A percentile compares a stretch with the other conserved stretches of the same genome.
phyloP scores from a whole-genome alignment of 2,329 filamentous ascomycete genomes.

The Dothistroma septosporum region DNA sequence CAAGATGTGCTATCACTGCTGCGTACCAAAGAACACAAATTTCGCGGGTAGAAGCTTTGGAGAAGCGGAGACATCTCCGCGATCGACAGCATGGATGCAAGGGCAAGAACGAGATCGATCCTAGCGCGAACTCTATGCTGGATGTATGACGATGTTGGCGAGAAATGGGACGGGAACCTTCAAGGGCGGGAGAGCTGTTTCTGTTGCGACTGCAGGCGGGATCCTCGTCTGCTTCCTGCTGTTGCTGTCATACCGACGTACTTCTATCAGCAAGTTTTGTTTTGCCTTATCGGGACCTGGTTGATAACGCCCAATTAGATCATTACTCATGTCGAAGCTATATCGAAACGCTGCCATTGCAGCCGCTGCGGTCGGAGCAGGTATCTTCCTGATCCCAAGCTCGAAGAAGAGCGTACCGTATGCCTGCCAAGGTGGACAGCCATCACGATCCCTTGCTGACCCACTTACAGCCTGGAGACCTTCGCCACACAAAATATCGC shows the following conservation, averaged over 20 bases:
- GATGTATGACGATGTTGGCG: not conserved
- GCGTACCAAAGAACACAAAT: not conserved
- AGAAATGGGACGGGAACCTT: no score
- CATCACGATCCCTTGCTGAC: not conserved
- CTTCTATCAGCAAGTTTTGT: not conserved
- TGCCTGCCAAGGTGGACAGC: not conserved
- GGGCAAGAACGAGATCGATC: not conserved
- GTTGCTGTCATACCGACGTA: not conserved
- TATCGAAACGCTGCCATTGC: conserved; percentile 31
- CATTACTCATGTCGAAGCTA: conserved; percentile 25
- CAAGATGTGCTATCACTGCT: not conserved
- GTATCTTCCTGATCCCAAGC: conserved; percentile 25
- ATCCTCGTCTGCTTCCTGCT: not conserved
- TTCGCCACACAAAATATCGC: conserved; percentile 35
- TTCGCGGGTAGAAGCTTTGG: conserved; percentile 1
- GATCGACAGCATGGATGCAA: conserved; percentile 1
- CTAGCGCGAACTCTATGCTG: not conserved
- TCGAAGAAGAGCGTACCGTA: conserved; percentile 14
- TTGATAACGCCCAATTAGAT: not conserved
- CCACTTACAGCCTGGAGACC: conserved; percentile 33
- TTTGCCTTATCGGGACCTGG: not conserved
- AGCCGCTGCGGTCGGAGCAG: conserved; percentile 26
- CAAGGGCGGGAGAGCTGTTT: not conserved
- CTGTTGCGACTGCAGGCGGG: not conserved
- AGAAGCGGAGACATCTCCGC: not conserved